Conservation (phyloP, 2,329 filamentous ascomycete genomes). For the Aspergillus ruber region DNA sequence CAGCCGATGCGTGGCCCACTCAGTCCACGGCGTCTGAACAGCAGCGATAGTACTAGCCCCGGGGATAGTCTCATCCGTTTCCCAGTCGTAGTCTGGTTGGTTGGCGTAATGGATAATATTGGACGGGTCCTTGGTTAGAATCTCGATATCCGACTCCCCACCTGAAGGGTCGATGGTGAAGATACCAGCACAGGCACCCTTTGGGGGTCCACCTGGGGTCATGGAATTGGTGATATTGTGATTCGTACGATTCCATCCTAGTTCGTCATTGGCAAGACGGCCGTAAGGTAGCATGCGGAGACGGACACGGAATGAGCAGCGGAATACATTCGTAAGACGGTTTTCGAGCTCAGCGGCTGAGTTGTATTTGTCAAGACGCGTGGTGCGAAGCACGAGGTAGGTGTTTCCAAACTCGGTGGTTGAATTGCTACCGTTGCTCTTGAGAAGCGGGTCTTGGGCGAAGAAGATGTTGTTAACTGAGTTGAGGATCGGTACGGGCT, state of each 20-base stretch:
- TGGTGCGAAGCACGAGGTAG: constrained; percentile 44
- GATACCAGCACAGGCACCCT: constrained; percentile 44
- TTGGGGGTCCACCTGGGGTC: not conserved
- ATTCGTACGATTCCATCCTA: not conserved
- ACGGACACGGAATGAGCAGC: constrained; percentile 44
- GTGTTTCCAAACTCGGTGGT: constrained; percentile 15
- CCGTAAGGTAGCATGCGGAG: constrained; percentile 32
- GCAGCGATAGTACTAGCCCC: constrained; percentile 24
- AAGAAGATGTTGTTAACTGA: constrained; percentile 44
- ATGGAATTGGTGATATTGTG: not conserved
- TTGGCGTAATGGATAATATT: constrained; percentile 39
- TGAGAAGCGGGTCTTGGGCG: constrained; percentile 17
- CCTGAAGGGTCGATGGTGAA: constrained; percentile 44
- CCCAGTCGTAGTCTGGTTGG: constrained; percentile 36
- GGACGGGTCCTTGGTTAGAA: constrained; percentile 43
- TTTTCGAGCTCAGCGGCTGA: constrained; percentile 46
- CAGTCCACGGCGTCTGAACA: constrained; percentile 32
- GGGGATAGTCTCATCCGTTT: constrained; percentile 26
- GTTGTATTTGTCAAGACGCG: constrained; percentile 37
- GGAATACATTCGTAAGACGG: constrained; percentile 38
- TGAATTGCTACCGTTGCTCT: constrained; percentile 10
- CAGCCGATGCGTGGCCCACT: constrained; percentile 35
- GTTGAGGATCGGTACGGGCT: constrained; percentile 41
- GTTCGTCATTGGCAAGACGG: not conserved
- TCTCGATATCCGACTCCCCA: constrained; percentile 50